phyloP scores from a whole-genome alignment of 2,329 filamentous ascomycete species.

The Apiospora rasikravindrae region DNA sequence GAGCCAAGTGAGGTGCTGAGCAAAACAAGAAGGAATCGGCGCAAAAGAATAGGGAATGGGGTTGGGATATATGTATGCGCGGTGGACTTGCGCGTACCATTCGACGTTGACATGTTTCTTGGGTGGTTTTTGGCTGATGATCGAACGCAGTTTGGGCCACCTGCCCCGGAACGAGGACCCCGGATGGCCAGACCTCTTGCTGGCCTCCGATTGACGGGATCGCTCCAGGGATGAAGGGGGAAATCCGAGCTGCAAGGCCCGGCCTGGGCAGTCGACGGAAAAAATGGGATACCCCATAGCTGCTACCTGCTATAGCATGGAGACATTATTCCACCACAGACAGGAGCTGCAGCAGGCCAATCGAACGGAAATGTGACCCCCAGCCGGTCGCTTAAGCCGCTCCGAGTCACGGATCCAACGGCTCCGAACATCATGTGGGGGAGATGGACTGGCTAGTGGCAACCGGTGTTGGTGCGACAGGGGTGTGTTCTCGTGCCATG shows the following conservation, averaged over 20 bases:
- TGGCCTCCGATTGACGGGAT: slow-evolving; percentile 15
- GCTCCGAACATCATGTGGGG: slow-evolving; percentile 1
- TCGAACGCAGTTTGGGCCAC: background rate
- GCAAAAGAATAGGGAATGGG: background rate
- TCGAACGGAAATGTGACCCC: background rate
- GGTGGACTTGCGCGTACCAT: background rate
- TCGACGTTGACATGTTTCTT: background rate
- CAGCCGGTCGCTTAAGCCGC: background rate
- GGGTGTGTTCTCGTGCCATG: background rate
- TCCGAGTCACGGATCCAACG: slow-evolving; percentile 8
- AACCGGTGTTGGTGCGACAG: background rate
- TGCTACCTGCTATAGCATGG: background rate
- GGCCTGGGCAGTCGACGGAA: background rate
- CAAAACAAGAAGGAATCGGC: background rate
- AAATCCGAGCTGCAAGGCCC: background rate
- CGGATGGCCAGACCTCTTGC: background rate
- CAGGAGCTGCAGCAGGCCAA: background rate
- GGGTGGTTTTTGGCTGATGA: background rate
- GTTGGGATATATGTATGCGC: background rate
- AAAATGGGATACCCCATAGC: background rate
- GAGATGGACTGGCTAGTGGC: background rate
- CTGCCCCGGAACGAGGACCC: slow-evolving; percentile 2
- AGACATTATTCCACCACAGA: slow-evolving; percentile 12
- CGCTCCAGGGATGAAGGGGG: background rate
- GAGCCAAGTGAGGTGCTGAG: background rate